A percentile compares a stretch with the other conserved stretches of the same genome.
Conservation (phyloP, 192 early-diverging fungal species). For the Haplosporangium gracile region DNA sequence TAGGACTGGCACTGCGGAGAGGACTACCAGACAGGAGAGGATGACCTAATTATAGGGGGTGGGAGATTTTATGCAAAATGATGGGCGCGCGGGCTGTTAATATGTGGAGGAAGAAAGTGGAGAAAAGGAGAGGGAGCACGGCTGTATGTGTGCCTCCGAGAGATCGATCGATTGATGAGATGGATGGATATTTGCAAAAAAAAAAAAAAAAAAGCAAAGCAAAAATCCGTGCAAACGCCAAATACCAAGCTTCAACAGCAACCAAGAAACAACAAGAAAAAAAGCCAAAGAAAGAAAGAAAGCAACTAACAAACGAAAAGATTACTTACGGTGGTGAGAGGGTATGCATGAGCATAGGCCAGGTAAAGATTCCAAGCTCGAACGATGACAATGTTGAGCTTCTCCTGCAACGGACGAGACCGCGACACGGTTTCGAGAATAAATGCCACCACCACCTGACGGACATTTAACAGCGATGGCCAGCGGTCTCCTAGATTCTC, state of each 20-base stretch:
- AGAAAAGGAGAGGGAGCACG: background rate
- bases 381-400: conserved; percentile 14
- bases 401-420: conserved; percentile 25
- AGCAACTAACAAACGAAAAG: background rate
- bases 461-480: conserved; percentile 33
- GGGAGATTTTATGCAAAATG: too few relatives aligned
- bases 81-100: too few relatives aligned
- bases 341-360: conserved; percentile 7
- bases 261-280: background rate
- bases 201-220: too few relatives aligned
- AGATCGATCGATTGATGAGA: background rate
- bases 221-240: too few relatives aligned
- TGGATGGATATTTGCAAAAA: too few relatives aligned
- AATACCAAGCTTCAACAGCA: too few relatives aligned
- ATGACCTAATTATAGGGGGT: conserved; percentile 14
- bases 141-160: background rate
- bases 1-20: conserved; percentile 33
- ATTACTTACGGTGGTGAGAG: conserved; percentile 28
- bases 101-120: background rate
- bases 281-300: too few relatives aligned
- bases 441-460: conserved; percentile 28
- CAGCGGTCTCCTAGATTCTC: conserved; percentile 8
- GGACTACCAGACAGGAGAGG: conserved; percentile 15
- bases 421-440: conserved; percentile 21
- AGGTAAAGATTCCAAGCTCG: conserved; percentile 18